Conservation (phyloP, 108 stramenopile species). For the Skeletonema grethae region DNA sequence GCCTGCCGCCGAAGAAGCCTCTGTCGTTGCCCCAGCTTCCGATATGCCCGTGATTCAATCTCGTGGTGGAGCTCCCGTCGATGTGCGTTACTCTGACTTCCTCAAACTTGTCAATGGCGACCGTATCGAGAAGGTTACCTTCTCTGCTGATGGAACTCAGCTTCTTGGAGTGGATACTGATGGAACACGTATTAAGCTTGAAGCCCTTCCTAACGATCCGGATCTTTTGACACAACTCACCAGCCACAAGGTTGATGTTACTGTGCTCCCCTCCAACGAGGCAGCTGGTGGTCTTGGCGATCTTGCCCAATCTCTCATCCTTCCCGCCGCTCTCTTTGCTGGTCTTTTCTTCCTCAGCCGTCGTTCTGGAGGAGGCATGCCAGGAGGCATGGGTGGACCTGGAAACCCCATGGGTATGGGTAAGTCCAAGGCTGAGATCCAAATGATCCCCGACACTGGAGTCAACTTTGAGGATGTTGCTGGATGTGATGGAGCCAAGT, state of each 20-base stretch:
- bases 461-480: slow-evolving; percentile 95
- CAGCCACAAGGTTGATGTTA: slow-evolving; percentile 92
- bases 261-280: slow-evolving; percentile 80
- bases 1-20: slow-evolving; percentile 32
- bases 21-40: slow-evolving; percentile 9
- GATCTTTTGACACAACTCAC: slow-evolving; percentile 90
- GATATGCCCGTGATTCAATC: slow-evolving; percentile 59
- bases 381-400: slow-evolving; percentile 61
- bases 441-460: slow-evolving; percentile 69
- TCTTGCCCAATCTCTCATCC: slow-evolving; percentile 79
- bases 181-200: slow-evolving; percentile 77
- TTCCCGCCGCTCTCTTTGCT: slow-evolving; percentile 87
- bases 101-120: slow-evolving; percentile 61
- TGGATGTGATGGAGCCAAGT: slow-evolving; percentile 95
- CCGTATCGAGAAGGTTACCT: slow-evolving; percentile 83
- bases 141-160: slow-evolving; percentile 87
- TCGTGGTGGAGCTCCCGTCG: slow-evolving; percentile 59
- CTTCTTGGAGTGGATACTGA: slow-evolving; percentile 87
- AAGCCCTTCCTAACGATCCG: slow-evolving; percentile 52
- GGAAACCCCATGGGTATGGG: slow-evolving; percentile 90
- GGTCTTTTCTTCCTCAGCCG: slow-evolving; percentile 94
- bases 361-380: slow-evolving; percentile 60
- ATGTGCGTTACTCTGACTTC: slow-evolving; percentile 79
- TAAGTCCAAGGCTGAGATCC: slow-evolving; percentile 89
- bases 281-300: slow-evolving; percentile 77